phyloP scores from a whole-genome alignment of 1,139 yeast species.

The Lodderomyces margitis region DNA sequence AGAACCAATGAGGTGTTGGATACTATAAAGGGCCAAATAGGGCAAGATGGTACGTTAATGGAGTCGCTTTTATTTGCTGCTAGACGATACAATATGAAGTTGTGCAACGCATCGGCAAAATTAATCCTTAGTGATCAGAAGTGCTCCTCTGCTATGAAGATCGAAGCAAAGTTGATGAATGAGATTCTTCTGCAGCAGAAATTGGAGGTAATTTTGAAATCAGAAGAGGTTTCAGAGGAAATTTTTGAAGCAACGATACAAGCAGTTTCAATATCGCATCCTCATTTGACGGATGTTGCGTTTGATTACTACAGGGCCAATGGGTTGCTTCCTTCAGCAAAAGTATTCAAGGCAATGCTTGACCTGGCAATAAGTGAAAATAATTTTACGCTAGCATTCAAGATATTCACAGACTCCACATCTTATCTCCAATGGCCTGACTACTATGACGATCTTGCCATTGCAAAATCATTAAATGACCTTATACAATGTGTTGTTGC shows the following conservation, averaged over 20 bases:
- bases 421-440: slow-evolving; percentile 28
- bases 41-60: slow-evolving; percentile 23
- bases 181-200: not conserved
- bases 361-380: slow-evolving; percentile 20
- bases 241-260: slow-evolving; percentile 3
- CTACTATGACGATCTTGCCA: slow-evolving; percentile 28
- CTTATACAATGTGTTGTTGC: slow-evolving; percentile 26
- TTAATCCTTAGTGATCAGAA: slow-evolving; percentile 14
- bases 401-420: slow-evolving; percentile 22
- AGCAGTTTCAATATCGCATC: not conserved
- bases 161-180: not conserved
- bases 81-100: slow-evolving; percentile 5
- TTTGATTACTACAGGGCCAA: not conserved
- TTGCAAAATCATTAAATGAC: slow-evolving; percentile 32
- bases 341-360: slow-evolving; percentile 26
- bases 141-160: not conserved
- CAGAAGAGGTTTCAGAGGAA: not conserved
- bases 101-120: slow-evolving; percentile 17
- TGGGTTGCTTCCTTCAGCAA: slow-evolving; percentile 2
- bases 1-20: slow-evolving; percentile 16
- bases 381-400: slow-evolving; percentile 25
- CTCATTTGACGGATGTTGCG: not conserved
- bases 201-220: slow-evolving; percentile 1
- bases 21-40: slow-evolving; percentile 16
- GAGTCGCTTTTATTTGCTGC: slow-evolving; percentile 20